Percentiles rank a stretch among this genome's conserved stretches.
Conservation (phyloP, 768 basidiomycete genomes). For the Boletus pseudopeckii region DNA sequence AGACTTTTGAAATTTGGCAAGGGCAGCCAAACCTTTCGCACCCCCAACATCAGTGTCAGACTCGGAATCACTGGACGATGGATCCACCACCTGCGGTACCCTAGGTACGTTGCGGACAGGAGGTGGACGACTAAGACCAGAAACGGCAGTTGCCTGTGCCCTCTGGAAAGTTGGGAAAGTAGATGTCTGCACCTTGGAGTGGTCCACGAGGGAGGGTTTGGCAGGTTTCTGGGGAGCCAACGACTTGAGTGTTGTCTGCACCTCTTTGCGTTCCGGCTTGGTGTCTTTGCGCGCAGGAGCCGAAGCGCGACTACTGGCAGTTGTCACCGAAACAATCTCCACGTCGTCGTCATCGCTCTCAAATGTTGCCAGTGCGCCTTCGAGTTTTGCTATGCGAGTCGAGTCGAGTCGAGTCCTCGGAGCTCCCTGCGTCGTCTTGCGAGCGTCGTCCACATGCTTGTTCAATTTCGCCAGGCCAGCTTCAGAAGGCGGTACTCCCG, state of each 20-base stretch:
- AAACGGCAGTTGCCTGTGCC: conserved; percentile 22
- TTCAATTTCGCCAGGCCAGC: conserved; percentile 62
- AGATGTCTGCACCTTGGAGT: conserved; percentile 36
- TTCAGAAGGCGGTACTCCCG: conserved; percentile 51
- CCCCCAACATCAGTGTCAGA: conserved; percentile 45
- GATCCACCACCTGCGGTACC: conserved; percentile 7
- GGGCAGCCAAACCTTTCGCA: conserved; percentile 45
- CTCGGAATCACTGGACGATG: conserved; percentile 45
- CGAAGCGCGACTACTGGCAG: conserved; percentile 12
- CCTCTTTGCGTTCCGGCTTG: conserved; percentile 20
- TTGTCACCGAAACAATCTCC: conserved; percentile 45
- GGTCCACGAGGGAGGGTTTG: conserved; percentile 18
- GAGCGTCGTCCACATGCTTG: conserved; percentile 59
- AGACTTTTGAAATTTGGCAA: conserved; percentile 59
- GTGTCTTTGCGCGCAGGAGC: conserved; percentile 7
- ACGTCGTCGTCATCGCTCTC: conserved; percentile 61
- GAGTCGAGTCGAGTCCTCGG: conserved; percentile 51
- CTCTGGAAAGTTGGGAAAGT: conserved; percentile 45
- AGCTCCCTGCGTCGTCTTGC: conserved; percentile 43
- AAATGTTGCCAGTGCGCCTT: conserved; percentile 63
- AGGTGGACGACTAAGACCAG: conserved; percentile 34
- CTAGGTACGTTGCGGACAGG: conserved; percentile 11
- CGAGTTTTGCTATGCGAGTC: conserved; percentile 59
- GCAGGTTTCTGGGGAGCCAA: conserved; percentile 11
- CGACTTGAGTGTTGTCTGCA: conserved; percentile 20